These are phyloP conservation scores for Quercus phellos DNA, from an alignment of 331 rosid genomes.

Conservation along the genomic window DNA sequence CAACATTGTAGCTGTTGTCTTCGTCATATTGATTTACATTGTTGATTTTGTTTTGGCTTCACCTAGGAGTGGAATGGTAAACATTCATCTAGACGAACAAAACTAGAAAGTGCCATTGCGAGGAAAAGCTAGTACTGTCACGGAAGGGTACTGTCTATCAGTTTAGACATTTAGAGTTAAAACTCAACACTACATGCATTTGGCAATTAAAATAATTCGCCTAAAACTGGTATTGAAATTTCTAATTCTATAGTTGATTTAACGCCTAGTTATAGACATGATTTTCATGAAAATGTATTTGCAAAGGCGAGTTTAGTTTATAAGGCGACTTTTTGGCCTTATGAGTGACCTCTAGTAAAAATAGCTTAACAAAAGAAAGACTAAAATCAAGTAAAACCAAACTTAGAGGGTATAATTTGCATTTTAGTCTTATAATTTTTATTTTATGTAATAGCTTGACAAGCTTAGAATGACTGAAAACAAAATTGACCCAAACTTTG, in stretches of 20 bases:
- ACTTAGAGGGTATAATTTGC: too few relatives aligned
- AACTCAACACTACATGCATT: background rate
- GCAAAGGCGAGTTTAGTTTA: too few relatives aligned
- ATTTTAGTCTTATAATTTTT: too few relatives aligned
- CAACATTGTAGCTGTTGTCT: background rate
- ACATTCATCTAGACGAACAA: constrained; percentile 50
- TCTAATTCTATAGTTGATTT: background rate
- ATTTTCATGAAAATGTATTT: too few relatives aligned
- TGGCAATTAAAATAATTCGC: background rate
- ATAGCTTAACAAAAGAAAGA: too few relatives aligned
- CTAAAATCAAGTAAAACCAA: too few relatives aligned
- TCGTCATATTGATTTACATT: background rate
- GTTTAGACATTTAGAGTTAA: constrained; percentile 20
- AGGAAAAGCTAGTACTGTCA: constrained; percentile 66
- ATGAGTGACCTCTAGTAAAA: too few relatives aligned
- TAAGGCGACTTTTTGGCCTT: too few relatives aligned
- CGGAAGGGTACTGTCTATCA: constrained; percentile 63
- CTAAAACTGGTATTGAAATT: background rate
- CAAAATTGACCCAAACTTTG: too few relatives aligned
- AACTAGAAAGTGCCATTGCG: constrained; percentile 63
- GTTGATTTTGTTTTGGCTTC: constrained; percentile 53
- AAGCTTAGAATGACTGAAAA: too few relatives aligned
- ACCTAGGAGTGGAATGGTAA: constrained; percentile 59
- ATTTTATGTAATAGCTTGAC: too few relatives aligned
- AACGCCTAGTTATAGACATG: too few relatives aligned